Base-by-base conservation (phyloP, 306 rosid species). In the Citrullus colocynthis region DNA sequence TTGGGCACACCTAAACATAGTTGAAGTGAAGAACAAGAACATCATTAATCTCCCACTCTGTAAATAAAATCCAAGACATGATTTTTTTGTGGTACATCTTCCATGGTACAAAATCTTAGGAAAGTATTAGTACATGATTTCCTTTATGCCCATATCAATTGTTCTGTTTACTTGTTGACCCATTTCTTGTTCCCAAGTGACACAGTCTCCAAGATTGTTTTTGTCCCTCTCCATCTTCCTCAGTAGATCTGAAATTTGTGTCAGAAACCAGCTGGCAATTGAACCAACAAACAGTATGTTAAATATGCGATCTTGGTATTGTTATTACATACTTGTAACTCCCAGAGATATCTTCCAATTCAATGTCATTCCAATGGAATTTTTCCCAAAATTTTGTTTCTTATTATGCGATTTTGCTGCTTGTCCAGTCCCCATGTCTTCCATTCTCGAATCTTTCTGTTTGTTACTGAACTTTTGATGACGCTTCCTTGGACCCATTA, bases 81-180 rank as follows among this genome's bases (percentile, higher is more conserved):
- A 44, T 42, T 41, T 66, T 32, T 24, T 66, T 42, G 17, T n/a
- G 7, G 74, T 41, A 67, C 74, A 67, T 67, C 74, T 42, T 67
- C 55, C 74, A 67, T 42, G 55, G 74, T 67, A 67, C 74, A 67
- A 67, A 67, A 67, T 41, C 55, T 42, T 9, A 42, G 13, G 74
- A 20, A 67, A 39, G 20, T 39, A 39, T n/a, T 1, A 21, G 5
- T 48, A 28, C 20, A 51, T 48, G 30, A 37, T 48, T 51, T 65
- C 42, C 59, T 11, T 13, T 54, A 10, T 67, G 6, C 42, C 79
- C 52, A 36, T 57, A 73, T 83, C 54, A 28, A 72, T 24, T 21
- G 14, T 51, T 72, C 24, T 72, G 59, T 72, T 72, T 72, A 24
- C 41, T 72, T 49, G 41, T 49, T 78, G 80, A 52, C 86, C 28